These are phyloP conservation scores for Fusarium nematophilum DNA, from an alignment of 2,329 filamentous ascomycete species.

Conservation along the genomic window DNA sequence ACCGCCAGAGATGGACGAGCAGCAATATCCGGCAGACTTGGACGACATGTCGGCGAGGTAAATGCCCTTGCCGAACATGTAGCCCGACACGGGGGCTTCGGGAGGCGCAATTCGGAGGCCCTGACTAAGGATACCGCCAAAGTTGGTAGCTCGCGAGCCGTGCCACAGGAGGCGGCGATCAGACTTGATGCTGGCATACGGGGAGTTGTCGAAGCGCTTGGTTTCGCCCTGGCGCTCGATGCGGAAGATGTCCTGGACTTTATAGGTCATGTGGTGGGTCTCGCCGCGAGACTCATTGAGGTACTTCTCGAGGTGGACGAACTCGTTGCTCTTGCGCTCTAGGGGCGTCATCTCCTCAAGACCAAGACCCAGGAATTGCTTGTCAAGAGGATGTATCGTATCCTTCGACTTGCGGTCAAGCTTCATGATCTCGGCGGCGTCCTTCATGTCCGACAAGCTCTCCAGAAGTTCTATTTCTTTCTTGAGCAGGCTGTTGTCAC, in stretches of 20 bases:
- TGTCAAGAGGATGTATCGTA: conserved; percentile 74
- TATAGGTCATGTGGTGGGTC: conserved; percentile 72
- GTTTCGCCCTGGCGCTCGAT: conserved; percentile 80
- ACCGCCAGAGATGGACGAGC: conserved; percentile 68
- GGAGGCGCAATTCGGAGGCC: conserved; percentile 90
- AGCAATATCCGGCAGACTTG: conserved; percentile 86
- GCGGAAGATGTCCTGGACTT: conserved; percentile 82
- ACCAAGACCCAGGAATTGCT: conserved; percentile 76
- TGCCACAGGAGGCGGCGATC: conserved; percentile 88
- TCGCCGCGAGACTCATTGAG: conserved; percentile 73
- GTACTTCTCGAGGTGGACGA: conserved; percentile 72
- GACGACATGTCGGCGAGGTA: conserved; percentile 88
- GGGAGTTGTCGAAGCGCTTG: conserved; percentile 72
- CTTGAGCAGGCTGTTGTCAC: conserved; percentile 68
- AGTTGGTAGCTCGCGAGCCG: conserved; percentile 85
- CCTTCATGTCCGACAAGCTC: conserved; percentile 86
- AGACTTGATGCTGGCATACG: conserved; percentile 64
- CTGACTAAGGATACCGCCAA: conserved; percentile 86
- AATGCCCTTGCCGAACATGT: conserved; percentile 93
- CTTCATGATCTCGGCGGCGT: conserved; percentile 82
- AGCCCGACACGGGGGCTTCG: conserved; percentile 81
- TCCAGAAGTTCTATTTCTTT: conserved; percentile 83
- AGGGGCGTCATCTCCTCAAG: conserved; percentile 82
- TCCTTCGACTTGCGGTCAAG: conserved; percentile 61
- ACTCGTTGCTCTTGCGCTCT: conserved; percentile 70